Percentiles rank a stretch among this genome's conserved stretches.
Conservation (phyloP, 1,284 basidiomycete species). For the Filobasidium uniguttulatum region DNA sequence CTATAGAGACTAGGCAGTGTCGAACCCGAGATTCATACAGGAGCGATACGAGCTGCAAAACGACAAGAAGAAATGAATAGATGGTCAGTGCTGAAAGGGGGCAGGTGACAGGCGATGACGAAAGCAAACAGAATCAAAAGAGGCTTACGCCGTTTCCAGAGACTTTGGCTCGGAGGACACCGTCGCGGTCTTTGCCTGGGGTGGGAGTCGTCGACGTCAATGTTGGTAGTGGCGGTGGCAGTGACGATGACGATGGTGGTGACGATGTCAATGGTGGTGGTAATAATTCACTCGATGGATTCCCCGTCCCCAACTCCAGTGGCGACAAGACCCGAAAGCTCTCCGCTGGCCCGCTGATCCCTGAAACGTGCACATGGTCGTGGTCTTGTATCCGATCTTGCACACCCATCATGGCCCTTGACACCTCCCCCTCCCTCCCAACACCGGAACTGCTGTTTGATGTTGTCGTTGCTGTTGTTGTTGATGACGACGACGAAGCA, state of each 20-base stretch:
- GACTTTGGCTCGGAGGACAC: slow-evolving; percentile 76
- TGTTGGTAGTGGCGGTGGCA: not conserved
- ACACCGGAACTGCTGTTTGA: not conserved
- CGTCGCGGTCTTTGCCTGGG: slow-evolving; percentile 34
- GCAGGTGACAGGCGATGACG: not conserved
- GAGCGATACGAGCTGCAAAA: slow-evolving; percentile 60
- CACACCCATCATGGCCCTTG: not conserved
- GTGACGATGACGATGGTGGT: not conserved
- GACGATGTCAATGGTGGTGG: not conserved
- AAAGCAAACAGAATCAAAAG: not conserved
- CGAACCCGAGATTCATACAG: slow-evolving; percentile 89
- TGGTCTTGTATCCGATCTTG: not conserved
- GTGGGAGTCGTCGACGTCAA: slow-evolving; percentile 6
- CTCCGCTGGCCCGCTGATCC: not conserved
- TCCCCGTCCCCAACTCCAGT: not conserved
- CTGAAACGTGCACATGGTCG: too few species aligned
- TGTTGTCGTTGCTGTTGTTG: too few species aligned
- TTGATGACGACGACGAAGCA: too few species aligned
- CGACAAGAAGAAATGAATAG: too few species aligned
- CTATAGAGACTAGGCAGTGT: slow-evolving; percentile 76
- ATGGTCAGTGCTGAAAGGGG: not conserved
- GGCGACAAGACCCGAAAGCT: not conserved
- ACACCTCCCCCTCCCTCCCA: not conserved
- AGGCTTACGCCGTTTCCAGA: slow-evolving; percentile 70
- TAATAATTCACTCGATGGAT: not conserved